Evolutionary conservation across 1,139 yeast species (phyloP), one percentile per base, ranked within the genome.

Genomic region (Martiniozyma asiatica): DNA sequence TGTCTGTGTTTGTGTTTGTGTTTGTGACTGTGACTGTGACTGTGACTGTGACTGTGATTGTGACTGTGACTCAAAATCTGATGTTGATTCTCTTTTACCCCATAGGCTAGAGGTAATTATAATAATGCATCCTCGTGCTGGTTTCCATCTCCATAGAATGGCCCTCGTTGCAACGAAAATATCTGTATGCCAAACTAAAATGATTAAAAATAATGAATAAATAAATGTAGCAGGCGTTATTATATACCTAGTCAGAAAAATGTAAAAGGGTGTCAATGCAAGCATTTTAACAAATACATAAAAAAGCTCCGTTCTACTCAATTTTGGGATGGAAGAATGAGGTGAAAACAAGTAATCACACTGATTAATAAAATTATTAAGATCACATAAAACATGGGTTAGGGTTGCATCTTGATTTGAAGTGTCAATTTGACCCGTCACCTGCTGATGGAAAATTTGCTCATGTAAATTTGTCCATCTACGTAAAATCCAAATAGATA

Each of bases 71-170:
- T 8, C 6, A 17, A 6, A 17, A 17, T 8, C 18, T 6, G 18
- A 6, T 17, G 18, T n/a, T n/a, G n/a, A n/a, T n/a, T n/a, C n/a
- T n/a, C n/a, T n/a, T n/a, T n/a, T n/a, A n/a, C n/a, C n/a, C n/a
- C n/a, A n/a, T n/a, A n/a, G n/a, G n/a, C n/a, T n/a, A n/a, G n/a
- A n/a, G n/a, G n/a, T n/a, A n/a, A n/a, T n/a, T n/a, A n/a, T n/a
- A n/a, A n/a, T n/a, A 17, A 17, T 6, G 18, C 6, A 6, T 6
- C 8, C 6, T 6, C 18, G 18, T 6, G 8, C 8, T 17, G 18
- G 18, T 3, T 59, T 59, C 14, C 71, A 65, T 42, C 80, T 59
- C 77, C 78, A 71, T 2, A 73, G 42, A 20, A 73, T 49, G 21
- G 66, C 48, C 23, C 76, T 51, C 1, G 62, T 53, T 1, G 73